A percentile compares a stretch with the other conserved stretches of the same genome.
phyloP scores from a whole-genome alignment of 495 filamentous ascomycete genomes.

The Trichocladium uniseriatum region DNA sequence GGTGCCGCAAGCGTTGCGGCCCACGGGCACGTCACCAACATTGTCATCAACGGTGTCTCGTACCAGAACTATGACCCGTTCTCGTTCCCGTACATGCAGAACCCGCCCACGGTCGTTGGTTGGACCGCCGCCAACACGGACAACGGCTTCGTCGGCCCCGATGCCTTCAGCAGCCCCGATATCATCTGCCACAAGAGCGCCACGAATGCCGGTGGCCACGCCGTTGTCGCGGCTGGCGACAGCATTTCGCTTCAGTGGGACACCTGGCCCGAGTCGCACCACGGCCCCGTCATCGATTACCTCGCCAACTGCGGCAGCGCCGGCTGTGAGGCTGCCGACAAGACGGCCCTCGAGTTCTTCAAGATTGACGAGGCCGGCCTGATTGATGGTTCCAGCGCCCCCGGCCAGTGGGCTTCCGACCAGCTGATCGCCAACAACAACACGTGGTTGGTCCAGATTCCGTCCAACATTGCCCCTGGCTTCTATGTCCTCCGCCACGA shows the following conservation, averaged over 20 bases:
- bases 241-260: constrained; percentile 40
- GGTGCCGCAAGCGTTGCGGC: constrained; percentile 46
- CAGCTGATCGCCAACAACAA: constrained; percentile 59
- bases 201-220: constrained; percentile 32
- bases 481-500: constrained; percentile 76
- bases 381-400: constrained; percentile 36
- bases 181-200: constrained; percentile 45
- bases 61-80: constrained; percentile 34
- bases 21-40: constrained; percentile 52
- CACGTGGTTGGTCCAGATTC: constrained; percentile 61
- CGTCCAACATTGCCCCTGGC: constrained; percentile 51
- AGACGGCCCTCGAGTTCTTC: constrained; percentile 60
- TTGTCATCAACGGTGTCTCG: constrained; percentile 49
- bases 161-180: constrained; percentile 30
- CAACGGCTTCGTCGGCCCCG: constrained; percentile 49
- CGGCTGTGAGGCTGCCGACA: constrained; percentile 57
- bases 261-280: constrained; percentile 37
- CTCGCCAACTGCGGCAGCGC: constrained; percentile 58
- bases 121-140: constrained; percentile 49
- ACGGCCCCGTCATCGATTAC: constrained; percentile 64
- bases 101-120: constrained; percentile 43
- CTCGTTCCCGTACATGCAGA: constrained; percentile 28
- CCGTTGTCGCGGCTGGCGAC: constrained; percentile 36
- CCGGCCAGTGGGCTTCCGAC: constrained; percentile 41
- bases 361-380: constrained; percentile 63